These are phyloP conservation scores for Rhododendron simsii DNA, from an alignment of 148 eudicot species.

Conservation along the genomic window DNA sequence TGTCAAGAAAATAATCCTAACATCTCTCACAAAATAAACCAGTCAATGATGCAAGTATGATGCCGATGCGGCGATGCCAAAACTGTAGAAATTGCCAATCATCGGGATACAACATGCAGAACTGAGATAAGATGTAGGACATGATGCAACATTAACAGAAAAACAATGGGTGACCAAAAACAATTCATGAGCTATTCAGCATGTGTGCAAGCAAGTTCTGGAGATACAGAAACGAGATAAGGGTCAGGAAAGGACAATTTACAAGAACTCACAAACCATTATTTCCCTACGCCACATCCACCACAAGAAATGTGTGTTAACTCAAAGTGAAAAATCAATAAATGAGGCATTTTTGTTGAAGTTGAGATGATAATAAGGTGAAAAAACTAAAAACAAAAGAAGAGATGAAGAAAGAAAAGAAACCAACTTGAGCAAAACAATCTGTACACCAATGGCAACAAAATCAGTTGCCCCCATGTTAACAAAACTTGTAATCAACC, in stretches of 20 bases:
- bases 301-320: background rate
- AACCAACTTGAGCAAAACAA: background rate
- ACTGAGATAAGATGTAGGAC: background rate
- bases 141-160: background rate
- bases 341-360: background rate
- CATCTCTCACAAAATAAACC: background rate
- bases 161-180: background rate
- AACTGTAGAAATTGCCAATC: background rate
- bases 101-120: background rate
- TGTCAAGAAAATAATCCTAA: background rate
- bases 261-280: background rate
- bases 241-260: background rate
- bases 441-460: background rate
- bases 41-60: background rate
- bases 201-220: background rate
- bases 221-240: background rate
- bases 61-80: too few relatives aligned
- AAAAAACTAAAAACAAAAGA: background rate
- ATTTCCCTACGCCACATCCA: background rate
- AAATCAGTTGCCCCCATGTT: background rate
- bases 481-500: background rate
- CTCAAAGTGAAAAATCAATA: background rate
- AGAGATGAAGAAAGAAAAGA: background rate
- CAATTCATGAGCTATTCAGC: background rate
- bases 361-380: background rate